Evolutionary conservation across 495 filamentous ascomycete genomes (phyloP).

Genomic region (Bryoglossum gracile): DNA sequence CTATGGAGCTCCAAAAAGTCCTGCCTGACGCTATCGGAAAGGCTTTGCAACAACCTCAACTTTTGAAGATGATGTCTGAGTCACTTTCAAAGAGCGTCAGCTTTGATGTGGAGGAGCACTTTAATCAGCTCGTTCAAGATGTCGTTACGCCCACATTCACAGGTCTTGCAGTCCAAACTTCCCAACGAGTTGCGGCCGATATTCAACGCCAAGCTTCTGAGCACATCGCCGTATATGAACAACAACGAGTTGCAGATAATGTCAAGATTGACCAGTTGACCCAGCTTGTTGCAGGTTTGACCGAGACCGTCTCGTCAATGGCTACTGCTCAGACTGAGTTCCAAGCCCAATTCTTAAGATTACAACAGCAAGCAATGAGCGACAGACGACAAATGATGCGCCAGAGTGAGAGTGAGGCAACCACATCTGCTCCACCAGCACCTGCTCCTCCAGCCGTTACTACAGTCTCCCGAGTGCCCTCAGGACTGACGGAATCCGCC

Average conservation of each 20-base stretch:
- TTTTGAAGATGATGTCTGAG: conserved; percentile 65
- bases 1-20: conserved; percentile 44
- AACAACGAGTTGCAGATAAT: conserved; percentile 60
- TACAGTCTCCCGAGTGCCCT: neutral
- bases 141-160: conserved; percentile 59
- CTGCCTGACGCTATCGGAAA: conserved; percentile 40
- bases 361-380: conserved; percentile 40
- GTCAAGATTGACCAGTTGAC: conserved; percentile 81
- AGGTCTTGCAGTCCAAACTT: conserved; percentile 45
- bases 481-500: conserved; percentile 6
- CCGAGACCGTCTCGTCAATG: conserved; percentile 66
- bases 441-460: conserved; percentile 25
- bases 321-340: conserved; percentile 55
- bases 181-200: conserved; percentile 53
- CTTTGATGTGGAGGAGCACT: conserved; percentile 57
- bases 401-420: conserved; percentile 13
- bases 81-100: conserved; percentile 52
- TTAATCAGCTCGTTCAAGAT: conserved; percentile 53
- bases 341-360: conserved; percentile 51
- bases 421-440: conserved; percentile 20
- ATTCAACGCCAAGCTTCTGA: conserved; percentile 58
- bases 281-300: conserved; percentile 58
- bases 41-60: conserved; percentile 61
- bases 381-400: conserved; percentile 10
- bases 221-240: conserved; percentile 57